These are phyloP conservation scores for Epichloe baconii DNA, from an alignment of 2,329 filamentous ascomycete genomes.

Conservation along the genomic window DNA sequence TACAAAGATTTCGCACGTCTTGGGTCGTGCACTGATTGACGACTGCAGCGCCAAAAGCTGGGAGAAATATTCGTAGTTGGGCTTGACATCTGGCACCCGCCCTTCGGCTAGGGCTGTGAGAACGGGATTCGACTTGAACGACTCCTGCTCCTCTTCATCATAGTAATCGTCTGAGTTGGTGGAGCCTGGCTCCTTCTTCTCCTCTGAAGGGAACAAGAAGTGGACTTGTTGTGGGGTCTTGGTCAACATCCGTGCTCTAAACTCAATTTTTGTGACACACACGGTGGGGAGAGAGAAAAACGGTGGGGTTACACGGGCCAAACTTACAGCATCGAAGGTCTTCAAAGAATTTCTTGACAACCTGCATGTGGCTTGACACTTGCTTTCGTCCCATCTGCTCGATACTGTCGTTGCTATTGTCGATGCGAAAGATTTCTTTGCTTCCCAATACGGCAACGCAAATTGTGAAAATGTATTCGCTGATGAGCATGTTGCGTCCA, in stretches of 20 bases:
- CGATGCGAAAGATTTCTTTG: slow-evolving; percentile 30
- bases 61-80: slow-evolving; percentile 50
- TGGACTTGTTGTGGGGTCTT: slow-evolving; percentile 32
- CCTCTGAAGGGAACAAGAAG: slow-evolving; percentile 44
- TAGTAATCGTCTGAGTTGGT: slow-evolving; percentile 46
- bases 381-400: slow-evolving; percentile 46
- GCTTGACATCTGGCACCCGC: slow-evolving; percentile 42
- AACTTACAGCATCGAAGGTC: slow-evolving; percentile 50
- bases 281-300: too few species aligned
- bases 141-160: slow-evolving; percentile 31
- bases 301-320: background rate
- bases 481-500: slow-evolving; percentile 58
- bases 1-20: slow-evolving; percentile 46
- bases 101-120: slow-evolving; percentile 46
- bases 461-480: slow-evolving; percentile 46
- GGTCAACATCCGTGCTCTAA: slow-evolving; percentile 1
- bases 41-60: slow-evolving; percentile 41
- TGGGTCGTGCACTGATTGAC: slow-evolving; percentile 40
- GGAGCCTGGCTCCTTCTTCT: slow-evolving; percentile 43
- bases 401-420: slow-evolving; percentile 30
- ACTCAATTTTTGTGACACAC: background rate
- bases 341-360: slow-evolving; percentile 53
- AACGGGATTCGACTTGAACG: slow-evolving; percentile 53
- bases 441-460: slow-evolving; percentile 25
- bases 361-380: slow-evolving; percentile 59